Percentiles rank a stretch among this genome's conserved stretches.
phyloP scores from a whole-genome alignment of 345 rosid genomes.

The Pugionium cornutum region DNA sequence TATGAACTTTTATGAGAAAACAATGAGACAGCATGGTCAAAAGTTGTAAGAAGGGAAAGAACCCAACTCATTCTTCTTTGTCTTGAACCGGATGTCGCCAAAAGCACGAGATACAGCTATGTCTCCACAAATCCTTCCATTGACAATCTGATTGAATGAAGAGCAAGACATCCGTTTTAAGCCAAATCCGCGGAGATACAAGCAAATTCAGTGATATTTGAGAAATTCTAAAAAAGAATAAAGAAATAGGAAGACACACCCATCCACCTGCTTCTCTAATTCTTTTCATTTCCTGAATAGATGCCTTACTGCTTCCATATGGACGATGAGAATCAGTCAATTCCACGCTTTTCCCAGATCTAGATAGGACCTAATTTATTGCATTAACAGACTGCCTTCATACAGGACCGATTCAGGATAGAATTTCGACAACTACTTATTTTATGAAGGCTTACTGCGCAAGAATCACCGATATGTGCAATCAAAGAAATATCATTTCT shows the following conservation, averaged over 20 bases:
- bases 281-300: conserved; percentile 78
- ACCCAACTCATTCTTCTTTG: conserved; percentile 79
- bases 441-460: conserved; percentile 53
- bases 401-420: neutral
- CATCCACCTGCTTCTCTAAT: conserved; percentile 99
- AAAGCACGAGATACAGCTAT: conserved; percentile 95
- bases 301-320: conserved; percentile 65
- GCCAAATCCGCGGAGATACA: neutral
- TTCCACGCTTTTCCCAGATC: conserved; percentile 69
- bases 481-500: conserved; percentile 56
- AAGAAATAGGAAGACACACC: conserved; percentile 47
- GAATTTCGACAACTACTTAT: neutral
- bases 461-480: conserved; percentile 88
- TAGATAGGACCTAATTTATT: conserved; percentile 66
- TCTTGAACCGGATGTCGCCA: conserved; percentile 87
- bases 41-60: conserved; percentile 25
- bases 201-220: neutral
- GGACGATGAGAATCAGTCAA: conserved; percentile 87
- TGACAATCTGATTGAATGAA: conserved; percentile 52
- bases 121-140: conserved; percentile 95
- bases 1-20: conserved; percentile 25
- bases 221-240: neutral
- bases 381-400: neutral
- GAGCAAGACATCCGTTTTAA: neutral
- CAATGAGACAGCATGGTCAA: neutral